Percentiles rank a stretch among this genome's conserved stretches.
phyloP scores from a whole-genome alignment of 2,329 filamentous ascomycete genomes.

The Talaromyces islandicus region DNA sequence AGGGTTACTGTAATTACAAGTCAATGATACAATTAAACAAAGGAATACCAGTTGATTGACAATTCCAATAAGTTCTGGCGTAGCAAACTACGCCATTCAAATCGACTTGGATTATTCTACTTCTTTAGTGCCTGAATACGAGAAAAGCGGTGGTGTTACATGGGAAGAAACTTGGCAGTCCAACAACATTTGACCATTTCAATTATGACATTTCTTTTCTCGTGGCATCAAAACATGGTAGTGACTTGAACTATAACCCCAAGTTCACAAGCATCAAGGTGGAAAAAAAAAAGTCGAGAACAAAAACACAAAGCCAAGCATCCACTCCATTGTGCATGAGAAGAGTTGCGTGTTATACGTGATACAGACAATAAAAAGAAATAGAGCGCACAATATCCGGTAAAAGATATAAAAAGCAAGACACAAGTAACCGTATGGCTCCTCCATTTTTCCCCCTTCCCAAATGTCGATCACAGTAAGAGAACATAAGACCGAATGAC shows the following conservation, averaged over 20 bases:
- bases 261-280: neutral
- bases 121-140: neutral
- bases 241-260: neutral
- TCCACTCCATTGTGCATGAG: slow-evolving; percentile 19
- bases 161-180: neutral
- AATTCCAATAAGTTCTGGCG: no score
- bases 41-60: no score
- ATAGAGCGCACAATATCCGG: neutral
- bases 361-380: slow-evolving; percentile 24
- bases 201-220: neutral
- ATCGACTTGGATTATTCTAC: neutral
- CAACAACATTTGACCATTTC: neutral
- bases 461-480: slow-evolving; percentile 1
- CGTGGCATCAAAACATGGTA: neutral
- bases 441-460: slow-evolving; percentile 2
- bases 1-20: no score
- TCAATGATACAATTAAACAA: no score
- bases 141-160: neutral
- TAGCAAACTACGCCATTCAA: neutral
- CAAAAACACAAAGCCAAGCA: slow-evolving; percentile 3
- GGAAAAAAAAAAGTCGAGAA: slow-evolving; percentile 1
- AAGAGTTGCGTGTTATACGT: slow-evolving; percentile 33
- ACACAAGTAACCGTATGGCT: slow-evolving; percentile 1
- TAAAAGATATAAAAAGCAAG: neutral
- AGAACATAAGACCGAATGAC: slow-evolving; percentile 3